Percentiles rank a stretch among this genome's conserved stretches.
phyloP scores from a whole-genome alignment of 2,329 filamentous ascomycete species.

The Madurella fahalii region DNA sequence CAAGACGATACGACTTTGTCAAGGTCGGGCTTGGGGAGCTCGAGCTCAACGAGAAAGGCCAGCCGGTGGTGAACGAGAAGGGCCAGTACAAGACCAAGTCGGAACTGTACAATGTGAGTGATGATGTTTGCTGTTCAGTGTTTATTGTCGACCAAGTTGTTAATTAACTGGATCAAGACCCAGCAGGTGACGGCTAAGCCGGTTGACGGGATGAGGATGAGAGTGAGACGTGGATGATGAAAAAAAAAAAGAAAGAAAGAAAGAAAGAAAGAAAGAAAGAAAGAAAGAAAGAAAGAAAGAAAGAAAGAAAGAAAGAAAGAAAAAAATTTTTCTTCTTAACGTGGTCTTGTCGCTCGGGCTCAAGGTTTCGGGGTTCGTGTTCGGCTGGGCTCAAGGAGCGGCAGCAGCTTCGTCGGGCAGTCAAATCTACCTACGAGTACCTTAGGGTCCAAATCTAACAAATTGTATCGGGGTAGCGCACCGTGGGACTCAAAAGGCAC shows the following conservation, averaged over 20 bases:
- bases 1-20: conserved; percentile 30
- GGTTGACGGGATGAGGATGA: conserved; percentile 28
- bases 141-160: background rate
- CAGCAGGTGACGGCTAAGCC: conserved; percentile 29
- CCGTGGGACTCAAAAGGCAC: too few relatives aligned
- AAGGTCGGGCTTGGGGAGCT: conserved; percentile 32
- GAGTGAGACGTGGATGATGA: conserved; percentile 21
- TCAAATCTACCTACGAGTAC: too few relatives aligned
- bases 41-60: conserved; percentile 24
- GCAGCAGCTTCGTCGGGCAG: background rate
- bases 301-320: too few relatives aligned
- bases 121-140: background rate
- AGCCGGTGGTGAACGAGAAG: conserved; percentile 21
- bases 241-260: too few relatives aligned
- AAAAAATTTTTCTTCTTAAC: too few relatives aligned
- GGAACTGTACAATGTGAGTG: conserved; percentile 29
- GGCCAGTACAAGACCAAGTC: conserved; percentile 27
- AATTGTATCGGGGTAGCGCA: too few relatives aligned
- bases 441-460: too few relatives aligned
- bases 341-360: too few relatives aligned
- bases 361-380: too few relatives aligned
- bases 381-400: too few relatives aligned
- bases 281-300: too few relatives aligned
- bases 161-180: conserved; percentile 19
- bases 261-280: too few relatives aligned